Evolutionary conservation across 208 protist species (phyloP).

Genomic region (Tritrichomonas foetus): DNA sequence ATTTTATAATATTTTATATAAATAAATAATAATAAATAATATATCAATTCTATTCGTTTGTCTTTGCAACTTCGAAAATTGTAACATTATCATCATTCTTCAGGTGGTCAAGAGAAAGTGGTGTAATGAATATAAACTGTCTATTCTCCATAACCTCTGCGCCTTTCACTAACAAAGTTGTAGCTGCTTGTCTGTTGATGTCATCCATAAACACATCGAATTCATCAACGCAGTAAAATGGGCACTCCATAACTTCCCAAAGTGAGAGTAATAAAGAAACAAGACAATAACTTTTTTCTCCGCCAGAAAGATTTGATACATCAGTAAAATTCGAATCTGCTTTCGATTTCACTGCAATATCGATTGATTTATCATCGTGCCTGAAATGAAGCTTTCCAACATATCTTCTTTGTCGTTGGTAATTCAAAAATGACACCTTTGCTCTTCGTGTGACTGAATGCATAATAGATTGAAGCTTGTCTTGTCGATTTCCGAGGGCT

Average conservation of each 20-base stretch:
- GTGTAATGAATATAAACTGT: constrained; percentile 37
- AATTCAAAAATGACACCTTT: background rate
- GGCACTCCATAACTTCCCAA: constrained; percentile 38
- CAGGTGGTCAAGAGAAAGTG: background rate
- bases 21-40: too few relatives aligned
- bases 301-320: background rate
- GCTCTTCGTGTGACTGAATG: constrained; percentile 11
- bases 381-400: background rate
- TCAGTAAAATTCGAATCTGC: background rate
- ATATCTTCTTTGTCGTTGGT: background rate
- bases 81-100: constrained; percentile 8
- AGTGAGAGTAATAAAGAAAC: background rate
- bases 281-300: background rate
- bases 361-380: background rate
- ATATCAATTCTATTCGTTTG: too few relatives aligned
- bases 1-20: too few relatives aligned
- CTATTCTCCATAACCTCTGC: background rate
- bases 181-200: constrained; percentile 2
- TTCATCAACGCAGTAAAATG: constrained; percentile 34
- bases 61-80: constrained; percentile 37
- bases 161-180: background rate
- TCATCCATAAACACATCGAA: constrained; percentile 28
- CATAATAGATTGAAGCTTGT: background rate
- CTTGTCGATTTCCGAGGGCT: background rate
- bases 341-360: constrained; percentile 23